Conservation (phyloP, 2,329 filamentous ascomycete species). For the Aschersonia sp. region DNA sequence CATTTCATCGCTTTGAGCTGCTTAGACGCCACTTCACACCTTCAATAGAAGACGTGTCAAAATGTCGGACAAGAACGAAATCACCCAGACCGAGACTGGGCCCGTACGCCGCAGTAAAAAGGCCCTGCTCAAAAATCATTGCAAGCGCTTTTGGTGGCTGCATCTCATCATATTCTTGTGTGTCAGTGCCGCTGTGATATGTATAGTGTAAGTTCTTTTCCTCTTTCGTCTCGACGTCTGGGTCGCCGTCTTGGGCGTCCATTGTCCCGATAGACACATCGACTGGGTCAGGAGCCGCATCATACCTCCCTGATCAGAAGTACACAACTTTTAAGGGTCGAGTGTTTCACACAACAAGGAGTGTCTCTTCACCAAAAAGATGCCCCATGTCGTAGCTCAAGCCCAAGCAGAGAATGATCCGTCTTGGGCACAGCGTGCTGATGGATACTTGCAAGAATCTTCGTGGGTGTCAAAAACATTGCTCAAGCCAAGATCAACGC, state of each 20-base stretch:
- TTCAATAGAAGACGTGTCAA: neutral
- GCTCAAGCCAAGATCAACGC: slow-evolving; percentile 41
- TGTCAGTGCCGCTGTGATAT: slow-evolving; percentile 38
- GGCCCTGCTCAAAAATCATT: slow-evolving; percentile 29
- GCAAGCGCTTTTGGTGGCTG: slow-evolving; percentile 46
- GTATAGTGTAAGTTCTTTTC: slow-evolving; percentile 36
- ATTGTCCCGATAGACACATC: neutral
- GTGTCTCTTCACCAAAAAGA: neutral
- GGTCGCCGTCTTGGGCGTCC: neutral
- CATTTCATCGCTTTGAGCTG: neutral
- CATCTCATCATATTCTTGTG: slow-evolving; percentile 36
- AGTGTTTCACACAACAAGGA: too few species aligned
- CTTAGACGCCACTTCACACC: neutral
- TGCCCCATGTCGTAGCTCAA: neutral
- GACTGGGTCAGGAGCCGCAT: neutral
- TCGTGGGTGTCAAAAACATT: slow-evolving; percentile 40
- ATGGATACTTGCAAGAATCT: slow-evolving; percentile 24
- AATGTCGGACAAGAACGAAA: slow-evolving; percentile 24
- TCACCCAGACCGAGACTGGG: slow-evolving; percentile 19
- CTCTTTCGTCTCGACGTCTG: slow-evolving; percentile 7
- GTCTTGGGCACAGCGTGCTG: neutral
- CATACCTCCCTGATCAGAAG: too few species aligned
- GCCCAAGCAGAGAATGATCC: neutral
- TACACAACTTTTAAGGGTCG: too few species aligned
- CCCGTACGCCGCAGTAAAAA: slow-evolving; percentile 17